phyloP scores from a whole-genome alignment of 2,329 filamentous ascomycete genomes.

The Monilinia polystroma region DNA sequence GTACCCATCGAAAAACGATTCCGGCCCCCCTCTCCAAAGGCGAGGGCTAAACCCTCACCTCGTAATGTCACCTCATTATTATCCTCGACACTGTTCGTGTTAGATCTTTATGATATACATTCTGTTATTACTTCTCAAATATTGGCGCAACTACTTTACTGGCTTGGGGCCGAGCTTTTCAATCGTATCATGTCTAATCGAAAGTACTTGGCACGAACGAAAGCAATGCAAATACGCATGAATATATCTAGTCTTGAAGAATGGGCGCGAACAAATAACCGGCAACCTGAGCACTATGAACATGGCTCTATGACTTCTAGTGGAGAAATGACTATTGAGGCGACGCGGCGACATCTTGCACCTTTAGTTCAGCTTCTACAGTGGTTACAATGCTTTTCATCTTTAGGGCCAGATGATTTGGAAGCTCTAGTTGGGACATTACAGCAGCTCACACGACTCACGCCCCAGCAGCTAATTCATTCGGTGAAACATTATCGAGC shows the following conservation, averaged over 20 bases:
- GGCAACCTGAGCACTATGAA: slow-evolving; percentile 93
- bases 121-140: slow-evolving; percentile 94
- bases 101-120: slow-evolving; percentile 98
- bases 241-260: slow-evolving; percentile 94
- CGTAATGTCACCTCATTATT: slow-evolving; percentile 94
- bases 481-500: slow-evolving; percentile 89
- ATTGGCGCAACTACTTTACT: slow-evolving; percentile 89
- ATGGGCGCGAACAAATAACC: slow-evolving; percentile 91
- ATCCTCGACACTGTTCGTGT: slow-evolving; percentile 92
- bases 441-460: slow-evolving; percentile 82
- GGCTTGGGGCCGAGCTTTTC: slow-evolving; percentile 94
- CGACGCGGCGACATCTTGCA: slow-evolving; percentile 78
- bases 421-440: slow-evolving; percentile 86
- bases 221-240: slow-evolving; percentile 99
- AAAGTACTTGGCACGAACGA: slow-evolving; percentile 91
- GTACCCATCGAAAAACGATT: slow-evolving; percentile 89
- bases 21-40: slow-evolving; percentile 88
- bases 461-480: slow-evolving; percentile 85
- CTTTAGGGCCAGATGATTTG: slow-evolving; percentile 77
- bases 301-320: slow-evolving; percentile 81
- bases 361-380: slow-evolving; percentile 92
- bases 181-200: slow-evolving; percentile 97
- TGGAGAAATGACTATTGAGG: slow-evolving; percentile 83
- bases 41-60: slow-evolving; percentile 86
- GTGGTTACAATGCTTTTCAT: slow-evolving; percentile 98